Conservation (phyloP, 495 filamentous ascomycete species). For the Articulospora tetracladia region DNA sequence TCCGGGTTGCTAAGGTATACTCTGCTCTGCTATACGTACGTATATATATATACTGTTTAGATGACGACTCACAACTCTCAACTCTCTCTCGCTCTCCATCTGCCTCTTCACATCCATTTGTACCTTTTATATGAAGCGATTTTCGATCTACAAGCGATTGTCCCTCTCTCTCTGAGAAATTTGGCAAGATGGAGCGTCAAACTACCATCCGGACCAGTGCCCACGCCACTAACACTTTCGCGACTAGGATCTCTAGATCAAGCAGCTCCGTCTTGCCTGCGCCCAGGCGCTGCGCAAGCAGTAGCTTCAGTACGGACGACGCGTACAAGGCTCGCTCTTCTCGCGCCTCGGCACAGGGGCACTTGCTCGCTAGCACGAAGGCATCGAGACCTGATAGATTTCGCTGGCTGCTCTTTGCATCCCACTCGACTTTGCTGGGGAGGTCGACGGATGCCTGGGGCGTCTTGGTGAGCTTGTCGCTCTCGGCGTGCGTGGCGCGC, state of each 20-base stretch:
- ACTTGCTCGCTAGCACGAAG: neutral
- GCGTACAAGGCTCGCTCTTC: slow-evolving; percentile 16
- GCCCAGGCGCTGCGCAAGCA: slow-evolving; percentile 24
- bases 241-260: slow-evolving; percentile 11
- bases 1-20: too few relatives aligned
- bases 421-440: neutral
- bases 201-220: neutral
- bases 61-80: too few relatives aligned
- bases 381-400: slow-evolving; percentile 5
- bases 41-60: too few relatives aligned
- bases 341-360: neutral
- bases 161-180: too few relatives aligned
- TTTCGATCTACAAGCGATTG: too few relatives aligned
- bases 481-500: neutral
- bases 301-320: slow-evolving; percentile 12
- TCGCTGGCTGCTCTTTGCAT: neutral
- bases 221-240: slow-evolving; percentile 18
- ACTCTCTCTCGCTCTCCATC: too few relatives aligned
- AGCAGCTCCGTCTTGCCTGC: slow-evolving; percentile 22
- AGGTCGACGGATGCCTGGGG: neutral
- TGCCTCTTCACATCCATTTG: too few relatives aligned
- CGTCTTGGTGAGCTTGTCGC: neutral
- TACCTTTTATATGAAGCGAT: too few relatives aligned
- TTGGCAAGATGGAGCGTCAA: too few relatives aligned
- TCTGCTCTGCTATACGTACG: too few relatives aligned